Evolutionary conservation across 1,284 basidiomycete genomes (phyloP).

Genomic region (Bondarzewia mesenterica): DNA sequence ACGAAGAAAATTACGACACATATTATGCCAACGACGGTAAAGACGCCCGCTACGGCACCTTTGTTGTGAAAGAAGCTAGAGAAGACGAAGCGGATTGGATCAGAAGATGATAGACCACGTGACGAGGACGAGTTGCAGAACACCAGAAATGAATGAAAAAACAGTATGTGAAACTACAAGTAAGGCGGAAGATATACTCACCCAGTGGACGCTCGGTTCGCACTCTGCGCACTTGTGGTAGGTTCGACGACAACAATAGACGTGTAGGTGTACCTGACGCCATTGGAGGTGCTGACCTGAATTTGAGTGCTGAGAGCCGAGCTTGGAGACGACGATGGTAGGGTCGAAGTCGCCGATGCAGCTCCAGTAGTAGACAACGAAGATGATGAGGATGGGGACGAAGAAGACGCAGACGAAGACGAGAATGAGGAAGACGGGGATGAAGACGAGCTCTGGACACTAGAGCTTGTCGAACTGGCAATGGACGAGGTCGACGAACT

Average conservation of each 20-base stretch:
- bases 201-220: neutral
- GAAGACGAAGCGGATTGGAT: neutral
- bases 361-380: constrained; percentile 6
- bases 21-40: constrained; percentile 58
- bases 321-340: constrained; percentile 10
- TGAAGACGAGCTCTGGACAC: too few species aligned
- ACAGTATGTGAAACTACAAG: neutral
- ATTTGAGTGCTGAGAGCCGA: constrained; percentile 4
- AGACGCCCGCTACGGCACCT: constrained; percentile 62
- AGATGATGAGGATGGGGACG: constrained; percentile 6
- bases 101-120: neutral
- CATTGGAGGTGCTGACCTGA: neutral
- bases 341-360: constrained; percentile 6
- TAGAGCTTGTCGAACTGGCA: too few species aligned
- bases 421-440: neutral
- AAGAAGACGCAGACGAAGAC: constrained; percentile 1
- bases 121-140: neutral
- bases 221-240: neutral
- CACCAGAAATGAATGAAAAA: neutral
- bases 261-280: neutral
- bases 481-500: neutral
- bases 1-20: constrained; percentile 41
- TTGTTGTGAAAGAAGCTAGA: constrained; percentile 63
- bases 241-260: neutral
- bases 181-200: neutral